Percentiles rank a stretch among this genome's conserved stretches.
Conservation (phyloP, 495 filamentous ascomycete genomes). For the Aspergillus conjunctus region DNA sequence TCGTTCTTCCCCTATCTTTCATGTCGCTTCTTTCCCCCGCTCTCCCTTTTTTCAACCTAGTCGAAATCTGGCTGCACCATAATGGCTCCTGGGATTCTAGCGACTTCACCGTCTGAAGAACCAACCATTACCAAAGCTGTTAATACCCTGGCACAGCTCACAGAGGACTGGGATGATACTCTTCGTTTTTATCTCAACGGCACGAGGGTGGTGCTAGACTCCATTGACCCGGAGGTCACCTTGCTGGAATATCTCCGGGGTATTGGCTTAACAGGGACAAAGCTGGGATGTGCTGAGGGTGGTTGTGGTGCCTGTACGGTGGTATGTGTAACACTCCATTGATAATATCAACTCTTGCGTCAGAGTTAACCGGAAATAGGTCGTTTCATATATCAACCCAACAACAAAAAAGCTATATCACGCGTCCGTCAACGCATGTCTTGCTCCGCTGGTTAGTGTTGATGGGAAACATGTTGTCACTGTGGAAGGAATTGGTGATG, state of each 20-base stretch:
- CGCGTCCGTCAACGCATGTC: slow-evolving; percentile 89
- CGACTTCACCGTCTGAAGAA: slow-evolving; percentile 44
- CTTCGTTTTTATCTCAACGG: slow-evolving; percentile 93
- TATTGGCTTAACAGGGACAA: slow-evolving; percentile 79
- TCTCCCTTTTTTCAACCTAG: not conserved
- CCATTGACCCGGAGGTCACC: slow-evolving; percentile 87
- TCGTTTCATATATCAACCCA: slow-evolving; percentile 88
- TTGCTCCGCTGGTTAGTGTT: slow-evolving; percentile 87
- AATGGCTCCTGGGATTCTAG: slow-evolving; percentile 65
- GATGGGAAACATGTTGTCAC: slow-evolving; percentile 99
- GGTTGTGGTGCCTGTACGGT: slow-evolving; percentile 98
- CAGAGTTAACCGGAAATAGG: slow-evolving; percentile 39
- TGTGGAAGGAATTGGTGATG: slow-evolving; percentile 93
- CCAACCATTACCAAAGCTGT: slow-evolving; percentile 44
- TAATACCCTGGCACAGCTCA: slow-evolving; percentile 54
- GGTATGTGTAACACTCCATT: slow-evolving; percentile 42
- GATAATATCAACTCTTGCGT: not conserved
- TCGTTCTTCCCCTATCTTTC: not conserved
- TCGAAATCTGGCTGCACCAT: slow-evolving; percentile 5
- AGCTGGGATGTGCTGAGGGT: slow-evolving; percentile 86
- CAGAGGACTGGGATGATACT: slow-evolving; percentile 65
- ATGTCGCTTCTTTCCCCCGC: not conserved
- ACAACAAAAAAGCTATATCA: slow-evolving; percentile 89
- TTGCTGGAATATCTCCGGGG: slow-evolving; percentile 89
- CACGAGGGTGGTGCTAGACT: slow-evolving; percentile 82